Percentiles rank a stretch among this genome's conserved stretches.
Conservation (phyloP, 768 basidiomycete species). For the Tricholoma flavovirens region DNA sequence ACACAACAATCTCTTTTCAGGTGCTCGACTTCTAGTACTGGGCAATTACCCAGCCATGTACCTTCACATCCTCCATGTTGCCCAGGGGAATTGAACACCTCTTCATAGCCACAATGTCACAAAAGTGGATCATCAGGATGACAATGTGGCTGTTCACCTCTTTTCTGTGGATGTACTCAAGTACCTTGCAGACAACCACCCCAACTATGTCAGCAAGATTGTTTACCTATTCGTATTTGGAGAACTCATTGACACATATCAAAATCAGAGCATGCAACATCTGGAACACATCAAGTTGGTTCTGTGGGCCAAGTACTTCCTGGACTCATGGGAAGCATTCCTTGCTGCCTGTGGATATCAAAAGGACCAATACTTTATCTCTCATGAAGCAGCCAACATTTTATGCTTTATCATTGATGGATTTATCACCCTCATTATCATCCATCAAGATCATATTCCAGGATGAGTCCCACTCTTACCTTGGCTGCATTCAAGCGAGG, state of each 20-base stretch:
- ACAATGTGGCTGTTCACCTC: conserved; percentile 33
- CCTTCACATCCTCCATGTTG: conserved; percentile 15
- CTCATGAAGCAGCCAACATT: conserved; percentile 29
- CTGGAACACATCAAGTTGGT: conserved; percentile 23
- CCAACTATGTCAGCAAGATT: conserved; percentile 19
- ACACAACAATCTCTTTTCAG: conserved; percentile 24
- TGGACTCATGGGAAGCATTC: conserved; percentile 24
- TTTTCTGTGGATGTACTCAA: conserved; percentile 30
- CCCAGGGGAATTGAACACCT: conserved; percentile 9
- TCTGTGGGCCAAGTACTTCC: conserved; percentile 26
- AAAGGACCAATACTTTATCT: conserved; percentile 22
- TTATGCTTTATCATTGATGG: conserved; percentile 24
- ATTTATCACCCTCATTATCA: conserved; percentile 22
- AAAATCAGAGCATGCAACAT: conserved; percentile 25
- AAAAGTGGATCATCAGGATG: conserved; percentile 38
- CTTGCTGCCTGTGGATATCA: conserved; percentile 15
- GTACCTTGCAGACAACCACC: conserved; percentile 17
- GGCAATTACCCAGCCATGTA: conserved; percentile 19
- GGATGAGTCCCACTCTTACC: conserved; percentile 13
- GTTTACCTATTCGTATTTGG: no score
- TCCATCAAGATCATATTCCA: conserved; percentile 29
- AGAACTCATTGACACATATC: no score
- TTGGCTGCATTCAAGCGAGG: conserved; percentile 30
- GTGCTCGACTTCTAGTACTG: conserved; percentile 22
- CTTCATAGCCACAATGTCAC: conserved; percentile 27